phyloP scores from a whole-genome alignment of 148 eudicot genomes.

The Rhododendron molle region DNA sequence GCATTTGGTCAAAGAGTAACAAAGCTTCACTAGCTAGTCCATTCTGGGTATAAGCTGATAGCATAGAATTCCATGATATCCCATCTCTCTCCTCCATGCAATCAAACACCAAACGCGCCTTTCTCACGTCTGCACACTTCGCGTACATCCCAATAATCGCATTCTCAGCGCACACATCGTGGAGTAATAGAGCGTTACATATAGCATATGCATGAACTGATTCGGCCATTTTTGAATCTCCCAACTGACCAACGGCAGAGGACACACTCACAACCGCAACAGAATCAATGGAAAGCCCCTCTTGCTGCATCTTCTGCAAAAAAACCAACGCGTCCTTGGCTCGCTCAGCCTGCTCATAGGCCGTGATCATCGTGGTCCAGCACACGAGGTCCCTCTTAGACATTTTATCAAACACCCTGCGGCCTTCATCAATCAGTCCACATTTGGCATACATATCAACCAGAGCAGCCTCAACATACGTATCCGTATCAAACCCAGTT shows the following conservation, averaged over 20 bases:
- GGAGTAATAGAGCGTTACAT: slow-evolving; percentile 20
- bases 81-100: slow-evolving; percentile 32
- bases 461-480: slow-evolving; percentile 38
- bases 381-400: slow-evolving; percentile 25
- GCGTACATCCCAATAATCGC: slow-evolving; percentile 38
- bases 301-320: slow-evolving; percentile 30
- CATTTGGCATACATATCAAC: slow-evolving; percentile 44
- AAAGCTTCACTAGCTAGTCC: slow-evolving; percentile 28
- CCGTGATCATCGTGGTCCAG: slow-evolving; percentile 39
- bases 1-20: slow-evolving; percentile 17
- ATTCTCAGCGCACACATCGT: slow-evolving; percentile 24
- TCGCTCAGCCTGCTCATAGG: slow-evolving; percentile 30
- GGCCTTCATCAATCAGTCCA: slow-evolving; percentile 16
- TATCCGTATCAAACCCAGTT: slow-evolving; percentile 37
- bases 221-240: slow-evolving; percentile 17
- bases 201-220: slow-evolving; percentile 30
- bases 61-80: slow-evolving; percentile 47
- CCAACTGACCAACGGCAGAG: slow-evolving; percentile 26
- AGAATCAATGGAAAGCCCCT: slow-evolving; percentile 21
- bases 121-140: slow-evolving; percentile 33
- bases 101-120: slow-evolving; percentile 26
- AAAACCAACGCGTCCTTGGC: slow-evolving; percentile 21
- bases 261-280: slow-evolving; percentile 31
- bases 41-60: slow-evolving; percentile 22
- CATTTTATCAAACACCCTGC: slow-evolving; percentile 28